phyloP scores from a whole-genome alignment of 768 basidiomycete genomes.

The Phylloporus scabripes region DNA sequence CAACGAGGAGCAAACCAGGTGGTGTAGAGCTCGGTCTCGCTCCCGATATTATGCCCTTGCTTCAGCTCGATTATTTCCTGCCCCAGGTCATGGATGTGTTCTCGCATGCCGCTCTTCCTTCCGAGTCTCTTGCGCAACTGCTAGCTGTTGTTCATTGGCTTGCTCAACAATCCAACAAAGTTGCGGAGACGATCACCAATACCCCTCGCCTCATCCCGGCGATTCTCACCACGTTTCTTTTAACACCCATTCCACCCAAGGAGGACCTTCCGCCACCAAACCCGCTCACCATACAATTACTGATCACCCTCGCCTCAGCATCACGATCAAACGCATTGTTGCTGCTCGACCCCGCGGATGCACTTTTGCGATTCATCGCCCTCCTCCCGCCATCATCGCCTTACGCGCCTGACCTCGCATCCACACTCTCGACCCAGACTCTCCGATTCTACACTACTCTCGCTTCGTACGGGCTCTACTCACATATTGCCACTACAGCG shows the following conservation, averaged over 20 bases:
- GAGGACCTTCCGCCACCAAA: slow-evolving; percentile 31
- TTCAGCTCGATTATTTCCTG: slow-evolving; percentile 41
- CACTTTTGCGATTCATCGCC: slow-evolving; percentile 68
- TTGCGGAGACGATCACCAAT: slow-evolving; percentile 46
- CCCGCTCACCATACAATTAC: slow-evolving; percentile 50
- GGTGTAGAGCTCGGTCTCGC: slow-evolving; percentile 40
- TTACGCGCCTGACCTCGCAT: slow-evolving; percentile 34
- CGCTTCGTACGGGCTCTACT: slow-evolving; percentile 73
- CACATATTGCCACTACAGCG: slow-evolving; percentile 61
- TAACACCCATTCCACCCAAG: slow-evolving; percentile 44
- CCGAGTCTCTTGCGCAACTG: slow-evolving; percentile 49
- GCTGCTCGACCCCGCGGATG: slow-evolving; percentile 53
- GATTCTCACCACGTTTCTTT: slow-evolving; percentile 52
- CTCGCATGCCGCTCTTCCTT: slow-evolving; percentile 39
- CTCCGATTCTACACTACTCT: slow-evolving; percentile 61
- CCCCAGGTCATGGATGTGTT: slow-evolving; percentile 43
- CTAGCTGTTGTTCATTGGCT: slow-evolving; percentile 57
- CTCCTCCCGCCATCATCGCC: slow-evolving; percentile 44
- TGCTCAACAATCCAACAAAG: slow-evolving; percentile 50
- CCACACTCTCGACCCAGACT: slow-evolving; percentile 47
- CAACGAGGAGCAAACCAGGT: slow-evolving; percentile 21
- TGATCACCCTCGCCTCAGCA: slow-evolving; percentile 52
- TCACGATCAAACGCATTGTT: slow-evolving; percentile 63
- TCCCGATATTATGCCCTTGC: slow-evolving; percentile 13
- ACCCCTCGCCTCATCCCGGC: slow-evolving; percentile 49